Evolutionary conservation across 2,329 filamentous ascomycete genomes (phyloP).

Genomic region (Aspergillus fijiensis): DNA sequence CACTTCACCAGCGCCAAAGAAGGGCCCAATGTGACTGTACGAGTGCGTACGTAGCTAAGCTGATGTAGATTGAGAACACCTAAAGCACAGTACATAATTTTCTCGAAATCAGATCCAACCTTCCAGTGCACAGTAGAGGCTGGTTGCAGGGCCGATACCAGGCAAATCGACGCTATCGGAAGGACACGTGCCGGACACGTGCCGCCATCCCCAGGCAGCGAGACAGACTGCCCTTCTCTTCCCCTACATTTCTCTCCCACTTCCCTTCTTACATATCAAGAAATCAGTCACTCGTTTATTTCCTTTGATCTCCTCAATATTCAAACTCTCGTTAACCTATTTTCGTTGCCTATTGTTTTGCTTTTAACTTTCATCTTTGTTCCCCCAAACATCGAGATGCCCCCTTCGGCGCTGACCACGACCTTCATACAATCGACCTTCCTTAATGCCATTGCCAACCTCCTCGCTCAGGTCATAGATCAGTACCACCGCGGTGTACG

Average conservation of each 20-base stretch:
- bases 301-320: background rate
- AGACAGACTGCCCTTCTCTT: background rate
- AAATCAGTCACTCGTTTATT: background rate
- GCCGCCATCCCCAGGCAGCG: background rate
- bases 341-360: background rate
- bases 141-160: background rate
- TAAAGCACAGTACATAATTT: too few species aligned
- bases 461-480: conserved; percentile 41
- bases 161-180: background rate
- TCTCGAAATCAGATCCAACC: background rate
- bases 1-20: conserved; percentile 41
- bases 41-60: background rate
- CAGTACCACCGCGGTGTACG: conserved; percentile 16
- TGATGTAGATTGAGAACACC: background rate
- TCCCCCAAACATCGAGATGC: background rate
- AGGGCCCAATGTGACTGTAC: conserved; percentile 36
- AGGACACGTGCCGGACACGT: conserved; percentile 12
- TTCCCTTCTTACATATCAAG: background rate
- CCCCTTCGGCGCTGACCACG: conserved; percentile 25
- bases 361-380: background rate
- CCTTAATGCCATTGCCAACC: conserved; percentile 40
- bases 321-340: background rate
- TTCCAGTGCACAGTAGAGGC: background rate
- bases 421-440: conserved; percentile 40
- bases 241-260: background rate